A percentile compares a stretch with the other conserved stretches of the same genome.
Conservation (phyloP, 2,329 filamentous ascomycete genomes). For the Arthrobotrys conoides region DNA sequence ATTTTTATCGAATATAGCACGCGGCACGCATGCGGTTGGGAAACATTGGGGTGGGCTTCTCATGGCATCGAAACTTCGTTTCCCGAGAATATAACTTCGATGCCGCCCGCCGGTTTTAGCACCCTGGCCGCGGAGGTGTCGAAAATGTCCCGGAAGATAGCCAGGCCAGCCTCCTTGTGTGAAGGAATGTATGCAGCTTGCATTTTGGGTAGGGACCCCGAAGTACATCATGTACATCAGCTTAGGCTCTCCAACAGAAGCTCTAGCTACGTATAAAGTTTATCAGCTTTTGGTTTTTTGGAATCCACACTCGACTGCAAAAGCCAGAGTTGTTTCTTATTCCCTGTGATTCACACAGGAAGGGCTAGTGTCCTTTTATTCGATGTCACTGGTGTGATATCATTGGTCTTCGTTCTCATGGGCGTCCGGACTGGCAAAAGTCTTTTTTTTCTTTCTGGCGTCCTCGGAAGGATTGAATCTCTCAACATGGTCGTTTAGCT, state of each 20-base stretch:
- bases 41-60: not conserved
- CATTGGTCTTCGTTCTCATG: conserved; percentile 19
- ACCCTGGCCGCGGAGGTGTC: conserved; percentile 36
- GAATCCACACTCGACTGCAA: conserved; percentile 20
- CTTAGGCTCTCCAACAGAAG: conserved; percentile 34
- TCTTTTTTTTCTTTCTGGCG: conserved; percentile 5
- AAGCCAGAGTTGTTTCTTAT: conserved; percentile 15
- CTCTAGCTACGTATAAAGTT: conserved; percentile 8
- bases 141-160: conserved; percentile 13
- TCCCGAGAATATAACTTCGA: conserved; percentile 20
- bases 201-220: not conserved
- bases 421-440: conserved; percentile 4
- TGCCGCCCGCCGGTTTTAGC: conserved; percentile 11
- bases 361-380: conserved; percentile 14
- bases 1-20: not conserved
- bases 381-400: conserved; percentile 28
- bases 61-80: conserved; percentile 4
- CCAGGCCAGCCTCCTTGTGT: conserved; percentile 30
- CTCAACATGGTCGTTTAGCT: conserved; percentile 1
- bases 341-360: conserved; percentile 18
- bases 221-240: conserved; percentile 2
- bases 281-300: conserved; percentile 12
- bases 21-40: not conserved
- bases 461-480: conserved; percentile 6
- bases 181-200: conserved; percentile 1